Conservation (phyloP, 257 asterid species). For the Przewalskia tangutica region DNA sequence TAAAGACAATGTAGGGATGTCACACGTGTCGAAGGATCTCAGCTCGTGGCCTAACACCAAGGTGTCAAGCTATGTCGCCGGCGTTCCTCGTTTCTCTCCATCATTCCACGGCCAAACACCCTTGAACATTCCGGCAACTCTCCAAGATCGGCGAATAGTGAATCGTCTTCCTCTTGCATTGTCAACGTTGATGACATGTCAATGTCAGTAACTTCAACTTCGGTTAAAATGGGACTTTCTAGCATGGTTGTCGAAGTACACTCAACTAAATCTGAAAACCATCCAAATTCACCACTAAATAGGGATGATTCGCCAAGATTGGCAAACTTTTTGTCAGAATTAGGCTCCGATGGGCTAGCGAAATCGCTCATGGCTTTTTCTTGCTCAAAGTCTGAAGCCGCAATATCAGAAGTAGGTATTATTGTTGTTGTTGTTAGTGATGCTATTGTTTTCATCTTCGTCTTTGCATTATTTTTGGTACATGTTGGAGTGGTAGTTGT, state of each 20-base stretch:
- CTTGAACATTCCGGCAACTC: constrained; percentile 87
- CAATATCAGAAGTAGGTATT: background rate
- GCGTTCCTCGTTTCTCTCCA: constrained; percentile 41
- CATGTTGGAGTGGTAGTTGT: constrained; percentile 4
- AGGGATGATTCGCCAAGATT: constrained; percentile 17
- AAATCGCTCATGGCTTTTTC: constrained; percentile 12
- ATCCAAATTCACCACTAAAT: constrained; percentile 35
- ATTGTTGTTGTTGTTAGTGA: background rate
- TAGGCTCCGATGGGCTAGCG: constrained; percentile 10
- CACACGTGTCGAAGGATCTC: constrained; percentile 4
- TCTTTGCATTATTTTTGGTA: background rate
- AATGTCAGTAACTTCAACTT: constrained; percentile 27
- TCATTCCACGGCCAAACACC: constrained; percentile 64
- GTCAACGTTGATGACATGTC: constrained; percentile 54
- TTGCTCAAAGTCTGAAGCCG: constrained; percentile 9
- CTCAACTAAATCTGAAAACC: constrained; percentile 60
- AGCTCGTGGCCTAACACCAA: constrained; percentile 39
- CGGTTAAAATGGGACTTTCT: constrained; percentile 42
- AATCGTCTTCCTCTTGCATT: constrained; percentile 75
- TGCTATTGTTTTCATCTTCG: background rate
- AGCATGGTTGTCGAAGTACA: constrained; percentile 30
- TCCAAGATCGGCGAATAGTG: constrained; percentile 76
- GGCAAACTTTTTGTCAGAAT: constrained; percentile 21
- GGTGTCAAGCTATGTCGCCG: constrained; percentile 39
- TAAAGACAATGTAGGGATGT: constrained; percentile 7